Percentiles rank a stretch among this genome's conserved stretches.
Evolutionary conservation across 352 stramenopile species (phyloP).

Genomic region (Peronosclerospora sorghi): DNA sequence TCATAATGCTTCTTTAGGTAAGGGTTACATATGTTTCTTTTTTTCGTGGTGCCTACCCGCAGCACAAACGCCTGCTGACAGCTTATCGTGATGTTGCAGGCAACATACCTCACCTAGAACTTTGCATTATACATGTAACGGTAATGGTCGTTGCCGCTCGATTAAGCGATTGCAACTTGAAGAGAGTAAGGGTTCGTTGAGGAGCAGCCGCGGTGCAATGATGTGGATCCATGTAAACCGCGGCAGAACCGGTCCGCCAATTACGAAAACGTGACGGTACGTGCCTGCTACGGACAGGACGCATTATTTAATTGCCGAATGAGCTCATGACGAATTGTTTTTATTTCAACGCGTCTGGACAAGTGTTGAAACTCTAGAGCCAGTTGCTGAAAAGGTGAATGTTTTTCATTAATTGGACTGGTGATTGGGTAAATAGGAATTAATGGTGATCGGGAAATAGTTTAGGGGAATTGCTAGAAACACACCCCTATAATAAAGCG

Average conservation of each 20-base stretch:
- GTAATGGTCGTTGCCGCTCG: background rate
- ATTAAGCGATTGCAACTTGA: slow-evolving; percentile 6
- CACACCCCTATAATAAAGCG: too few relatives aligned
- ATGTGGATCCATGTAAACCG: slow-evolving; percentile 16
- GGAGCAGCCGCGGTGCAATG: slow-evolving; percentile 17
- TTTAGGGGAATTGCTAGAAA: too few relatives aligned
- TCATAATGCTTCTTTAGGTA: background rate
- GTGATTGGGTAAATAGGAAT: too few relatives aligned
- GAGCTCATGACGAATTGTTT: too few relatives aligned
- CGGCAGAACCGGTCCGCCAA: slow-evolving; percentile 17
- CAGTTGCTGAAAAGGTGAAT: too few relatives aligned
- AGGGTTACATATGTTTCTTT: slow-evolving; percentile 14
- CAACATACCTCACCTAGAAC: background rate
- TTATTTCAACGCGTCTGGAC: too few relatives aligned
- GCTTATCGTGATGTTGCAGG: background rate
- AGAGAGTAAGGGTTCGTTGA: background rate
- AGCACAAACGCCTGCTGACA: background rate
- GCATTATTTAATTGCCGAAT: too few relatives aligned
- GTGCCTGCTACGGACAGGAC: too few relatives aligned
- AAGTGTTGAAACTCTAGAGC: too few relatives aligned
- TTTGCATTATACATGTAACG: background rate
- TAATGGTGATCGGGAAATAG: too few relatives aligned
- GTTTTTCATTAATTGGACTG: too few relatives aligned
- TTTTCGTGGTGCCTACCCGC: slow-evolving; percentile 8
- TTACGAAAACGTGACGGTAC: too few relatives aligned